phyloP scores from a whole-genome alignment of 768 basidiomycete genomes.

The Mycena sanguinolenta region DNA sequence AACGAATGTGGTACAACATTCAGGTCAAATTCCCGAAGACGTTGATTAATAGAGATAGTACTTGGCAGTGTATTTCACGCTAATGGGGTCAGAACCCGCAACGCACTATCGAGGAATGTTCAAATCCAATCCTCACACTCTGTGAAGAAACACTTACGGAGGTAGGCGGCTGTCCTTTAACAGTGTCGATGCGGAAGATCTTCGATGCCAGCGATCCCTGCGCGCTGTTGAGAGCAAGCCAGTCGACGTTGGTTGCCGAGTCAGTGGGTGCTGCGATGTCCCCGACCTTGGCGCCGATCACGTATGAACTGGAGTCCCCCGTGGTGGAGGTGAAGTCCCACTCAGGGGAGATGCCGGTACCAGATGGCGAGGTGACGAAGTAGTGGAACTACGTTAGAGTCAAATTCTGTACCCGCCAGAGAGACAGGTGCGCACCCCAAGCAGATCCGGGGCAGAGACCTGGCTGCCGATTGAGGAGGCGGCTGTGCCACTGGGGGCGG shows the following conservation, averaged over 20 bases:
- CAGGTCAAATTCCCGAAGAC: not conserved
- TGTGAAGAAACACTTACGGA: slow-evolving; percentile 1
- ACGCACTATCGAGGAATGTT: slow-evolving; percentile 10
- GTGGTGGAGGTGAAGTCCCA: slow-evolving; percentile 54
- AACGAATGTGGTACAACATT: too few species aligned
- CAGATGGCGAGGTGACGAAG: slow-evolving; percentile 54
- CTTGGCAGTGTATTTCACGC: slow-evolving; percentile 27
- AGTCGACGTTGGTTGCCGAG: slow-evolving; percentile 50
- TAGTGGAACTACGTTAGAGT: slow-evolving; percentile 47
- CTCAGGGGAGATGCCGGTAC: slow-evolving; percentile 49
- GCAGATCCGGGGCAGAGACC: not conserved
- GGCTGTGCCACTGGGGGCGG: slow-evolving; percentile 14
- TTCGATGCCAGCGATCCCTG: slow-evolving; percentile 51
- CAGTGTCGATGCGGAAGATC: slow-evolving; percentile 50
- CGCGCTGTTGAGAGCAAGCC: slow-evolving; percentile 51
- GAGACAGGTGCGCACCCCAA: slow-evolving; percentile 6
- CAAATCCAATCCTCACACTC: not conserved
- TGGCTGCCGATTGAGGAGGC: slow-evolving; percentile 7
- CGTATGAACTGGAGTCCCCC: slow-evolving; percentile 15
- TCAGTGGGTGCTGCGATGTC: slow-evolving; percentile 44
- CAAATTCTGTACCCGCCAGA: too few species aligned
- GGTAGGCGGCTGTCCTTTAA: slow-evolving; percentile 52
- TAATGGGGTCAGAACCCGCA: slow-evolving; percentile 11
- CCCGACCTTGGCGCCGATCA: slow-evolving; percentile 41
- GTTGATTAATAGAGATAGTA: slow-evolving; percentile 20